phyloP scores from a whole-genome alignment of 352 stramenopile species.

The Blastocystis sp. region DNA sequence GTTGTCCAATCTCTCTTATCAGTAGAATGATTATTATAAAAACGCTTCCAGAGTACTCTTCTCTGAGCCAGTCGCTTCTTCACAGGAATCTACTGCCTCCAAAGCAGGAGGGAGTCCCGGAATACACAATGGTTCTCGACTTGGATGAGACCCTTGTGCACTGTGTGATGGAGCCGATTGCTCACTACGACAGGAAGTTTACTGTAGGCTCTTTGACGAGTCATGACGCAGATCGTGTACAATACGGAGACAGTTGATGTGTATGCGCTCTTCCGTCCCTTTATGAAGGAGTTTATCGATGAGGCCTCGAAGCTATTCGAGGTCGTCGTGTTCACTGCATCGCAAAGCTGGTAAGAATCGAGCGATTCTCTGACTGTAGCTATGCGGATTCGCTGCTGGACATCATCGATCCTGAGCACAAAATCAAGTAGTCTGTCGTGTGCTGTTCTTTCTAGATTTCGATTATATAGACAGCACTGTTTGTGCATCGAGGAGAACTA shows the following conservation, averaged over 20 bases:
- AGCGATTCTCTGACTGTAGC: conserved; percentile 57
- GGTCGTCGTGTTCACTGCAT: conserved; percentile 98
- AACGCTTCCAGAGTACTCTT: conserved; percentile 60
- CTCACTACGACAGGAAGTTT: conserved; percentile 88
- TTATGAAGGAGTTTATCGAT: conserved; percentile 88
- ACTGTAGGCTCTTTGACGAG: conserved; percentile 78
- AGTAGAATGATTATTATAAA: conserved; percentile 61
- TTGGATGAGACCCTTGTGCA: conserved; percentile 98
- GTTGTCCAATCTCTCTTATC: not conserved
- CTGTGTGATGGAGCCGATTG: conserved; percentile 88
- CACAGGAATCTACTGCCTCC: conserved; percentile 66
- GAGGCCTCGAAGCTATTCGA: conserved; percentile 86
- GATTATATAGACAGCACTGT: conserved; percentile 88
- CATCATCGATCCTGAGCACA: conserved; percentile 84
- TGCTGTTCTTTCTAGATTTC: conserved; percentile 71
- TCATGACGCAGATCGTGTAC: conserved; percentile 16
- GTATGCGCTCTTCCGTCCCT: conserved; percentile 89
- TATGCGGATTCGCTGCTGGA: conserved; percentile 95
- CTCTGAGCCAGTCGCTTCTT: not conserved
- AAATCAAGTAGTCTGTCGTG: conserved; percentile 76
- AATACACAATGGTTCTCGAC: conserved; percentile 84
- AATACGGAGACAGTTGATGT: conserved; percentile 89
- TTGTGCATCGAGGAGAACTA: conserved; percentile 93
- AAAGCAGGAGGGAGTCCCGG: conserved; percentile 64
- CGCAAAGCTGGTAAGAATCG: conserved; percentile 74